Conservation (phyloP, 1,139 yeast species). For the Saccharomyces pastorianus region DNA sequence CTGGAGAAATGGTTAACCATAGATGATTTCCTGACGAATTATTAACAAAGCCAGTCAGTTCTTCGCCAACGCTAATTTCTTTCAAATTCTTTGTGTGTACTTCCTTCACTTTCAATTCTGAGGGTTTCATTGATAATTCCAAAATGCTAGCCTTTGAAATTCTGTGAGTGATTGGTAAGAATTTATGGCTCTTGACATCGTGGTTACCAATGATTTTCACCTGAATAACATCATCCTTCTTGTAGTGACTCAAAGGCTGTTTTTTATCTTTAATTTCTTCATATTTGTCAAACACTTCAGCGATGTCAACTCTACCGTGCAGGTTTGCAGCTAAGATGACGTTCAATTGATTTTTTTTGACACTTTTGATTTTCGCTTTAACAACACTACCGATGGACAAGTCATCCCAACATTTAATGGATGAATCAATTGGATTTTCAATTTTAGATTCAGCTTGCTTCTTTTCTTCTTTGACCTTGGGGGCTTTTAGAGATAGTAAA, state of each 20-base stretch:
- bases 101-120: conserved; percentile 38
- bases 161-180: conserved; percentile 60
- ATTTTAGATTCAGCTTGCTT: conserved; percentile 5
- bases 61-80: conserved; percentile 50
- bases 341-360: conserved; percentile 68
- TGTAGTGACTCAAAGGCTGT: conserved; percentile 55
- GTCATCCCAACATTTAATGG: conserved; percentile 44
- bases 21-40: conserved; percentile 50
- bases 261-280: conserved; percentile 50
- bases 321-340: conserved; percentile 70
- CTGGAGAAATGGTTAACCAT: conserved; percentile 67
- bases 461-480: conserved; percentile 11
- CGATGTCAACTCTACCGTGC: conserved; percentile 72
- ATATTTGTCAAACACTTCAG: conserved; percentile 54
- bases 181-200: conserved; percentile 62
- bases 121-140: conserved; percentile 55
- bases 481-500: conserved; percentile 49
- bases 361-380: conserved; percentile 51
- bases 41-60: conserved; percentile 57
- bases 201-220: conserved; percentile 73
- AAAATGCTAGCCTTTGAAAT: conserved; percentile 49
- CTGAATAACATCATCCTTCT: conserved; percentile 48
- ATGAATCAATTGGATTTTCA: conserved; percentile 54
- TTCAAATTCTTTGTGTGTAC: conserved; percentile 34
- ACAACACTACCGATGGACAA: conserved; percentile 53